Conservation (phyloP, 2,329 filamentous ascomycete species). For the Aspergillus nomiae region DNA sequence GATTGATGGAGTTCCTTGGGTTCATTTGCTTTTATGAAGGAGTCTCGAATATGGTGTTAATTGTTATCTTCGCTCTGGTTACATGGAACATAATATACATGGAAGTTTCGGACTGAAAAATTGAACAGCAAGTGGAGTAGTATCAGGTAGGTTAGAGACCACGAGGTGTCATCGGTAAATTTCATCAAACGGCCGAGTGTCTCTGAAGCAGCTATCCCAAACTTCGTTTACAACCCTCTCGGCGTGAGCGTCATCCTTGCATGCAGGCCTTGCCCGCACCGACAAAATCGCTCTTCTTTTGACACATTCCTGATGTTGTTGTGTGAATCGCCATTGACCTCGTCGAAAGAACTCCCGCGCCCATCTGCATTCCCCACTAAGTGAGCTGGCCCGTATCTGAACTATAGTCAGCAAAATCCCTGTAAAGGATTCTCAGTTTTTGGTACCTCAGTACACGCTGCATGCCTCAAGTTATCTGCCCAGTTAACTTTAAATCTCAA, state of each 20-base stretch:
- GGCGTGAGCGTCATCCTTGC: conserved; percentile 84
- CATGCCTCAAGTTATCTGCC: conserved; percentile 77
- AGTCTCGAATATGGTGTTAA: conserved; percentile 5
- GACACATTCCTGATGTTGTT: conserved; percentile 94
- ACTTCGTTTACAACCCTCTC: conserved; percentile 90
- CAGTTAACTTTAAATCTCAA: conserved; percentile 88
- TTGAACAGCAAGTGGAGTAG: not conserved
- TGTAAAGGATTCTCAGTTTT: not conserved
- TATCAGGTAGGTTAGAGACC: conserved; percentile 4
- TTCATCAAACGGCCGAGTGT: conserved; percentile 95
- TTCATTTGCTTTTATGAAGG: not conserved
- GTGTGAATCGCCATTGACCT: conserved; percentile 83
- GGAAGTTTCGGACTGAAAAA: not conserved
- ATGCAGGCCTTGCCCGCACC: conserved; percentile 74
- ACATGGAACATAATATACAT: conserved; percentile 18
- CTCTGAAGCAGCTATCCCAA: conserved; percentile 96
- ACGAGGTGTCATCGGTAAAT: conserved; percentile 68
- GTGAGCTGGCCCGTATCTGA: conserved; percentile 86
- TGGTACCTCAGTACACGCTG: conserved; percentile 86
- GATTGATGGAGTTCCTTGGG: not conserved
- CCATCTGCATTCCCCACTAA: conserved; percentile 94
- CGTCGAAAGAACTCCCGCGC: conserved; percentile 80
- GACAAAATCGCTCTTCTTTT: conserved; percentile 77
- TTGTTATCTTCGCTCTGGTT: not conserved
- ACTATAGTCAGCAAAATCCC: conserved; percentile 12